Base-by-base conservation (phyloP, 495 filamentous ascomycete genomes). In the Amphirosellinia nigrospora region DNA sequence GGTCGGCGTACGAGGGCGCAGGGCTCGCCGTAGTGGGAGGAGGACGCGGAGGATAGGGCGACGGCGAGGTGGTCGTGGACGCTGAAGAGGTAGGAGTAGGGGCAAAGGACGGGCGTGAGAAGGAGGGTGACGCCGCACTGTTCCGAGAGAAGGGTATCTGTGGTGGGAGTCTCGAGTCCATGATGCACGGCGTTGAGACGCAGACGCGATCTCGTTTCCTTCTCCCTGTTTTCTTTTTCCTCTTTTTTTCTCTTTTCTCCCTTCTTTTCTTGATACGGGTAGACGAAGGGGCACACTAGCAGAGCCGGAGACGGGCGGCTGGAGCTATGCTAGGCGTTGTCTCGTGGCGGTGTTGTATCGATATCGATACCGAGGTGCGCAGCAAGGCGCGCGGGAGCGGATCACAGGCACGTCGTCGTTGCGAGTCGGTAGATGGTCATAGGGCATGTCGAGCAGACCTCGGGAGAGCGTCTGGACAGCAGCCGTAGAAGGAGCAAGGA, bases 151-250 rank as follows among this genome's bases (percentile, higher is more conserved):
- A 83, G 30, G 81, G 80, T 41, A 71, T 79, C 58, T 82, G 75
- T 68, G 79, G 74, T 34, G 80, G 78, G 41, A 81, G 79, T 78
- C 81, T 76, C 71, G 80, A 79, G 72, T 83, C 81, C 80, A 69
- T 70, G 26, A 26, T 55, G 43, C 30, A 39, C 21, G 50, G 34
- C 32, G 36, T 64, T 21, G 0, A 36, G 11, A n/a, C 26, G 28
- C 48, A 28, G 15, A 8, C 10, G n/a, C 19, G 19, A n/a, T 19
- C 15, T 36, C 19, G 26, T 38, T 16, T 43, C 41, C 32, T 39
- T 50, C 9, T 7, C 32, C 21, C 21, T 38, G 23, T 23, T 52
- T 0, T 36, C 21, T 9, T n/a, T 34, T 1, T 15, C 15, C 50
- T 26, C 28, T 23, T 30, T 26, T 23, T 7, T 28, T 4, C 3